Base-by-base conservation (phyloP, 2,329 filamentous ascomycete species). In the Aspergillus ruber region DNA sequence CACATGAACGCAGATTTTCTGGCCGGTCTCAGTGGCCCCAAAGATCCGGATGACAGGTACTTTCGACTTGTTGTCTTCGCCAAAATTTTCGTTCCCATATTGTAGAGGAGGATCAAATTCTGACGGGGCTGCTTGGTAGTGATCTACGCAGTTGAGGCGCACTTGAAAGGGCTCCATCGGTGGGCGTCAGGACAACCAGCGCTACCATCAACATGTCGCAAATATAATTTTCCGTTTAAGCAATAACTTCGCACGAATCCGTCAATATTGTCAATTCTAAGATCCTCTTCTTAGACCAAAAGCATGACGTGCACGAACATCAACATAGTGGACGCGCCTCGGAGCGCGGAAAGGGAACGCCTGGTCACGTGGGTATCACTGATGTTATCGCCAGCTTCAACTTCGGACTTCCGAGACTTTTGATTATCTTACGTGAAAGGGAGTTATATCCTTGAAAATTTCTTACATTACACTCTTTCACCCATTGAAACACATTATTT, bases 1-100 rank as follows among this genome's bases (percentile, higher is more conserved):
- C 47, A 98, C 82, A 72, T 98, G 93, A 25, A 88, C 88, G 71
- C 93, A 96, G 13, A 96, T 89, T 64, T 94, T 96, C 70, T 97
- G 90, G 0, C 93, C 93, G 0, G 89, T 93, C 65, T 95, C 89
- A 1, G 91, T 96, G 3, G 90, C 84, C 1, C 93, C 93, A 69
- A 97, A 98, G 9, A 94, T 80, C 55, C 93, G 83, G 50, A 98
- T 83, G 9, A 97, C 82, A 0, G 93, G 91, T 0, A 97, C 83
- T 54, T 83, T 85, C 8, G 87, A 84, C 29, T 81, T 79, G 50
- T 81, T 83, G 52, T 76, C 73, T 50, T 79, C 70, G 59, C 83
- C 78, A 17, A 77, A 80, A 42, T 74, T 75, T 21, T 74, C 79
- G 55, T 82, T 72, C 64, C 82, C 80, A 56, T 81, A 82, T 52